Base-by-base conservation (phyloP, 2,329 filamentous ascomycete species). In the Fusarium tricinctum region DNA sequence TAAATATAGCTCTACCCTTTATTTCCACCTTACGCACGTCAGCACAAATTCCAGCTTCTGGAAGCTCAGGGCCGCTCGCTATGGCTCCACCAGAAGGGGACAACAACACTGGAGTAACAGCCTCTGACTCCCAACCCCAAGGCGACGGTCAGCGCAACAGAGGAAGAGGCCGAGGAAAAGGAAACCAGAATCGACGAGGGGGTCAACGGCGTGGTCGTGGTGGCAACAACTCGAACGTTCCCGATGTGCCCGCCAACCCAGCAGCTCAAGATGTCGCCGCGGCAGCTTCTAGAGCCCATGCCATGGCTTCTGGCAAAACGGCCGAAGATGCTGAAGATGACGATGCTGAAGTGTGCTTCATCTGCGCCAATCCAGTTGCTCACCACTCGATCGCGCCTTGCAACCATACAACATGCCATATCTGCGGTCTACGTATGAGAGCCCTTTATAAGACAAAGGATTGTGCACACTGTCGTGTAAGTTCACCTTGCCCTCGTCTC, bases 321-420 rank as follows among this genome's bases (percentile, higher is more conserved):
- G 64, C 74, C 42, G 74, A 64, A 49, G 76, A 48, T 33, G 47
- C 72, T 49, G 76, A 79, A 63, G 82, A 87, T 47, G 87, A 86
- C 28, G 91, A 94, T 57, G 90, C 85, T 26, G 94, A 97, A 66
- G 87, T 97, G 64, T 99, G 96, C 87, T 98, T 98, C 81, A 99
- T 99, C 76, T 99, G 96, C 80, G 95, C 96, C 58, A 97, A 94
- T 69, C 88, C 91, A 3, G 91, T 99, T 47, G 89, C 92, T 48
- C 94, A 98, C 82, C 90, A 93, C 73, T 92, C 94, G 12, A 89
- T 99, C 69, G 90, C 94, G 32, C 95, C 96, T 20, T 99, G 96
- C 81, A 98, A 97, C 79, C 96, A 99, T 81, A 88, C 92, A 58
- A 97, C 95, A 48, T 99, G 96, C 78, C 96, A 99, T 81, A 97